Percentiles rank a stretch among this genome's conserved stretches.
Evolutionary conservation across 2,329 filamentous ascomycete genomes (phyloP).

Genomic region (Didymella lethalis): DNA sequence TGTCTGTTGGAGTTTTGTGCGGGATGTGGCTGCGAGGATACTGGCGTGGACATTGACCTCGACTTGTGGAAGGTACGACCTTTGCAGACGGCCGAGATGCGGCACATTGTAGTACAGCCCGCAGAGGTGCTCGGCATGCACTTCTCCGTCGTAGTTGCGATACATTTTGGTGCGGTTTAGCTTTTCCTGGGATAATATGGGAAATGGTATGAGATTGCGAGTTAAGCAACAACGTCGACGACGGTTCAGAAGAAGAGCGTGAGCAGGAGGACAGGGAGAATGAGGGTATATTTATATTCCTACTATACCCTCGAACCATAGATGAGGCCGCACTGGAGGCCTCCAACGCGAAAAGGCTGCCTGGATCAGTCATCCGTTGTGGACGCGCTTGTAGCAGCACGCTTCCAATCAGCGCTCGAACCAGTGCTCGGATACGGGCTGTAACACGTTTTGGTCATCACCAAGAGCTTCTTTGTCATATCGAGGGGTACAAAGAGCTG

Average conservation of each 20-base stretch:
- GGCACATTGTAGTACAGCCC: conserved; percentile 42
- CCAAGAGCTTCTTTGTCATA: neutral
- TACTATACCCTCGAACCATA: neutral
- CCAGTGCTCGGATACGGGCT: neutral
- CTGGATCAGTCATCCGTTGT: conserved; percentile 18
- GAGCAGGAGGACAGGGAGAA: neutral
- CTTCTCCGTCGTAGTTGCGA: neutral
- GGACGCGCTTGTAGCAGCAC: conserved; percentile 19
- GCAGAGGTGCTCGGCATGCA: conserved; percentile 28
- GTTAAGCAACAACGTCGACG: neutral
- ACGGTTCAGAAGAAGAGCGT: conserved; percentile 7
- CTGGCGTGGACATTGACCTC: conserved; percentile 66
- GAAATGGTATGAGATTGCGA: neutral
- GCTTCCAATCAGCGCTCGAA: conserved; percentile 16
- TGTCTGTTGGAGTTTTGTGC: conserved; percentile 63
- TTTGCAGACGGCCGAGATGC: conserved; percentile 14
- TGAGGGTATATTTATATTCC: conserved; percentile 6
- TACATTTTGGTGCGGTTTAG: neutral
- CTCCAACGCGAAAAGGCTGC: conserved; percentile 18
- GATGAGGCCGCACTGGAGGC: conserved; percentile 5
- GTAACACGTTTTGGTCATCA: neutral
- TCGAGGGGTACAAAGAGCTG: neutral
- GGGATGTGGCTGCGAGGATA: conserved; percentile 64
- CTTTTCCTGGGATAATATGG: neutral
- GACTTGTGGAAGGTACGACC: conserved; percentile 64